Conservation (phyloP, 768 basidiomycete species). For the Tylopilus cervinicoccineus region DNA sequence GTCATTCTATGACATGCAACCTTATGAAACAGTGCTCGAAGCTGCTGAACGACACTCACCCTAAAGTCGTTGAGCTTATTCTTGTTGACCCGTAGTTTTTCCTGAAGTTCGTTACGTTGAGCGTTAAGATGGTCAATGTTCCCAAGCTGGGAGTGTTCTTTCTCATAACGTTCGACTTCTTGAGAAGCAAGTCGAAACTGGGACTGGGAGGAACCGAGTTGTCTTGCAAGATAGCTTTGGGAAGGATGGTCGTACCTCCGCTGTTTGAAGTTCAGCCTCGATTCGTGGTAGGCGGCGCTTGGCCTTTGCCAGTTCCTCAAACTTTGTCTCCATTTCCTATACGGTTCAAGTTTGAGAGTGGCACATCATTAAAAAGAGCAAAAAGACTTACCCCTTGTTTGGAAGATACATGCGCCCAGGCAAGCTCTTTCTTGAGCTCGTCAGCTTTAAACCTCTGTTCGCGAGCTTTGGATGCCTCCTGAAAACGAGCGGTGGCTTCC, state of each 20-base stretch:
- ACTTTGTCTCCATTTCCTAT: conserved; percentile 43
- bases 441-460: conserved; percentile 66
- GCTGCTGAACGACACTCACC: conserved; percentile 32
- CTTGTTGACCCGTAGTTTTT: conserved; percentile 46
- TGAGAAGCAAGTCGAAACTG: conserved; percentile 32
- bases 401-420: conserved; percentile 78
- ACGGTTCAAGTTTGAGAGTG: not conserved
- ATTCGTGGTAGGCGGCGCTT: conserved; percentile 39
- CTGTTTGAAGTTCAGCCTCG: conserved; percentile 35
- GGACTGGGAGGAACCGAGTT: conserved; percentile 22
- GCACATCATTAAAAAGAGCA: not conserved
- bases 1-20: conserved; percentile 41
- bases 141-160: conserved; percentile 39
- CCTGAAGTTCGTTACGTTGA: conserved; percentile 32
- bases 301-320: conserved; percentile 38
- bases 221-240: not conserved
- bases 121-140: conserved; percentile 44
- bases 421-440: conserved; percentile 73
- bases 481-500: conserved; percentile 55
- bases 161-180: conserved; percentile 37
- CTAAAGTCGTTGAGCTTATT: conserved; percentile 38
- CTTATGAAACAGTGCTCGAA: conserved; percentile 1
- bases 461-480: conserved; percentile 71
- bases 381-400: conserved; percentile 56
- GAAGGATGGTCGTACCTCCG: conserved; percentile 32